These are phyloP conservation scores for Allantophomopsis lycopodina DNA, from an alignment of 2,329 filamentous ascomycete genomes.

Conservation along the genomic window DNA sequence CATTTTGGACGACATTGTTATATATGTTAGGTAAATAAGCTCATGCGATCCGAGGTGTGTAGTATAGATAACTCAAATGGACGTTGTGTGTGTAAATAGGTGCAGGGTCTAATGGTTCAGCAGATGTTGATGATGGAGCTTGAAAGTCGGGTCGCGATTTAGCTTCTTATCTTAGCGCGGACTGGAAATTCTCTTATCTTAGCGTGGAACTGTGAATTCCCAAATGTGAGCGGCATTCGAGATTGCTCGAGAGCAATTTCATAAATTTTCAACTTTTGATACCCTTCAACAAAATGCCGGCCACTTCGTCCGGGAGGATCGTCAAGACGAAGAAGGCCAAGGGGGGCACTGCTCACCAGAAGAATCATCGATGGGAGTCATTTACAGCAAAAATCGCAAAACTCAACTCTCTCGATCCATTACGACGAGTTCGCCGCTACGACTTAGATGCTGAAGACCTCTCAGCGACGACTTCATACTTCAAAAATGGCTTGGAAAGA, in stretches of 20 bases:
- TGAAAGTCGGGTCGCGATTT: not conserved
- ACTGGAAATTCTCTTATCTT: too few species aligned
- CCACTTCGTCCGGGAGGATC: conserved; percentile 51
- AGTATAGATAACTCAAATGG: too few species aligned
- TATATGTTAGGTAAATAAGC: too few species aligned
- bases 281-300: conserved; percentile 33
- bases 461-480: conserved; percentile 70
- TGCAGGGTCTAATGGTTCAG: too few species aligned
- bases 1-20: too few species aligned
- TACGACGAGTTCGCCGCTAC: conserved; percentile 78
- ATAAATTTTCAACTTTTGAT: not conserved
- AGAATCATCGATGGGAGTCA: conserved; percentile 80
- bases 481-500: conserved; percentile 68
- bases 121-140: too few species aligned
- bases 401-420: conserved; percentile 77
- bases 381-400: conserved; percentile 85
- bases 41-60: too few species aligned
- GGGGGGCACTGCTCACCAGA: conserved; percentile 58
- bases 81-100: too few species aligned
- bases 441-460: conserved; percentile 70
- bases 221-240: too few species aligned
- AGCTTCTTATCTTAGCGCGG: too few species aligned
- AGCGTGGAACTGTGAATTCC: too few species aligned
- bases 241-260: not conserved
- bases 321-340: conserved; percentile 58